These are phyloP conservation scores for Rhynchosporium secalis DNA, from an alignment of 2,329 filamentous ascomycete species.

Conservation along the genomic window DNA sequence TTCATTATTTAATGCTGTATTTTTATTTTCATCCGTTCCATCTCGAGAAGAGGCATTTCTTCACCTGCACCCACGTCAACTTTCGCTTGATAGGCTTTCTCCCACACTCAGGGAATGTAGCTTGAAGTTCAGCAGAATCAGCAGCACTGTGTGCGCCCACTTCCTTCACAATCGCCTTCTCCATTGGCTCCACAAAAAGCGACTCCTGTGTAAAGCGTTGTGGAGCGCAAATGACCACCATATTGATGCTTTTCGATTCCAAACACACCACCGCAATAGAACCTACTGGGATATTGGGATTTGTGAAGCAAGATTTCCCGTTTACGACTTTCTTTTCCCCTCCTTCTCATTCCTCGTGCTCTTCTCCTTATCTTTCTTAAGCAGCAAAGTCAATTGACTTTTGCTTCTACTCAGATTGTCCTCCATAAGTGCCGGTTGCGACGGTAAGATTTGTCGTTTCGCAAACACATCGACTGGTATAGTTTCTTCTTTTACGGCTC, in stretches of 20 bases:
- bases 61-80: not conserved
- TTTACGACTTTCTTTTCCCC: constrained; percentile 12
- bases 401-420: constrained; percentile 56
- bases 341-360: constrained; percentile 34
- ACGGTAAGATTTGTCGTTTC: constrained; percentile 32
- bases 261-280: not conserved
- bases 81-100: not conserved
- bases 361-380: constrained; percentile 49
- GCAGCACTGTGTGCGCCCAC: too few species aligned
- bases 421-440: constrained; percentile 28
- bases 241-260: constrained; percentile 14
- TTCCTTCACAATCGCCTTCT: too few species aligned
- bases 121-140: too few species aligned
- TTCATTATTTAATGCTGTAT: not conserved
- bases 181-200: too few species aligned
- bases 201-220: too few species aligned
- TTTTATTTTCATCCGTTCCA: not conserved
- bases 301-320: not conserved
- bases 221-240: too few species aligned
- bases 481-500: constrained; percentile 24
- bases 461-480: constrained; percentile 30
- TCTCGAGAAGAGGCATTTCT: not conserved
- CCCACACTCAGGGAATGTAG: not conserved
- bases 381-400: constrained; percentile 58
- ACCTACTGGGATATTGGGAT: not conserved